phyloP scores from a whole-genome alignment of 2,329 filamentous ascomycete genomes.

The Paecilomyces dactylethromorphus region DNA sequence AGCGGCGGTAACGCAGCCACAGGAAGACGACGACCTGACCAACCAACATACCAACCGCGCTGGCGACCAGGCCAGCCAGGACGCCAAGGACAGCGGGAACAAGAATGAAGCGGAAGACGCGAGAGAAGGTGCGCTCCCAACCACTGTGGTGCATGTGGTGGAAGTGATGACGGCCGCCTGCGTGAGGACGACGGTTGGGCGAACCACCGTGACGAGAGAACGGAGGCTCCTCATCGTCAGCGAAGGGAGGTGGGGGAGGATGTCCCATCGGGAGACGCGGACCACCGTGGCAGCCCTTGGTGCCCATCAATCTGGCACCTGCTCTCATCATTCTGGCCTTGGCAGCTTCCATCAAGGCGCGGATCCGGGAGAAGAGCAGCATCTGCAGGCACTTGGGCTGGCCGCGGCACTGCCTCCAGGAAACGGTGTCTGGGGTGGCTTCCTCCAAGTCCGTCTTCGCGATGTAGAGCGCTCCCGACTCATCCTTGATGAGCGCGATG shows the following conservation, averaged over 20 bases:
- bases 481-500: conserved; percentile 31
- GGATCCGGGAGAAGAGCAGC: conserved; percentile 34
- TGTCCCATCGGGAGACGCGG: conserved; percentile 1
- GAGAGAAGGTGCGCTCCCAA: conserved; percentile 33
- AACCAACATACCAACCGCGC: conserved; percentile 42
- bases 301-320: conserved; percentile 17
- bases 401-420: conserved; percentile 38
- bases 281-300: conserved; percentile 27
- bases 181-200: conserved; percentile 16
- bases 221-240: conserved; percentile 5
- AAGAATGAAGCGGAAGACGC: conserved; percentile 37
- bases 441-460: conserved; percentile 31
- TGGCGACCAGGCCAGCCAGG: conserved; percentile 39
- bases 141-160: conserved; percentile 26
- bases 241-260: conserved; percentile 4
- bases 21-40: conserved; percentile 40
- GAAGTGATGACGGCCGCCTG: conserved; percentile 16
- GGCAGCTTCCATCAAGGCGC: conserved; percentile 29
- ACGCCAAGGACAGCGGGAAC: conserved; percentile 41
- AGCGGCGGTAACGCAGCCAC: conserved; percentile 36
- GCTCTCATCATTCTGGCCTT: conserved; percentile 28
- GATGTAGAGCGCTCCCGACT: conserved; percentile 30
- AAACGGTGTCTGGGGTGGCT: conserved; percentile 27
- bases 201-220: conserved; percentile 9
- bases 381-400: conserved; percentile 31